Conservation (phyloP, 257 asterid genomes). For the Gardenia jasminoides region DNA sequence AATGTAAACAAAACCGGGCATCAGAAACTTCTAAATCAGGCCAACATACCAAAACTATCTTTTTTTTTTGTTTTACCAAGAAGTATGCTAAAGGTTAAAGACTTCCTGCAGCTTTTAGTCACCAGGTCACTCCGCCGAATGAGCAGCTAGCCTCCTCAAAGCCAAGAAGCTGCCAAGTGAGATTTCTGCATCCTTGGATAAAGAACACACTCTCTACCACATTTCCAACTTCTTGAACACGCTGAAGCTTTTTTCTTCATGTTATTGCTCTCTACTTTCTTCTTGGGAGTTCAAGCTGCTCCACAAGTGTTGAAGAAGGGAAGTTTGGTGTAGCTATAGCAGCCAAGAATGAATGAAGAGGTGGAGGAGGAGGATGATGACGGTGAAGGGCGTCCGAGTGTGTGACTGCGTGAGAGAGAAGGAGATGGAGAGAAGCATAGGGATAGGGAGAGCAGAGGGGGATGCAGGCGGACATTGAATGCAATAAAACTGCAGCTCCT, state of each 20-base stretch:
- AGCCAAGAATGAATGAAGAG: conserved; percentile 24
- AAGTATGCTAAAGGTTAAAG: background rate
- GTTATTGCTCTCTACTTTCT: background rate
- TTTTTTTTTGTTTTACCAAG: background rate
- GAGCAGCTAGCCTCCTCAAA: background rate
- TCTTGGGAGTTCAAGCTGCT: background rate
- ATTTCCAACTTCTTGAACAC: background rate
- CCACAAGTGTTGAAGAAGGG: background rate
- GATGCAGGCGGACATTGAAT: conserved; percentile 31
- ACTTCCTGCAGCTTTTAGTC: background rate
- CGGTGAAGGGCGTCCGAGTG: background rate
- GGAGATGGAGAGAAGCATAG: background rate
- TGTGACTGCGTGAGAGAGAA: conserved; percentile 8
- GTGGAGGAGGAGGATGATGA: conserved; percentile 14
- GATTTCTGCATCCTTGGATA: conserved; percentile 1
- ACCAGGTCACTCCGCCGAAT: conserved; percentile 3
- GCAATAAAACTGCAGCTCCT: conserved; percentile 37
- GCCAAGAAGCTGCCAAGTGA: background rate
- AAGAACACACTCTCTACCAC: background rate
- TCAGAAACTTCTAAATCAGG: conserved; percentile 8
- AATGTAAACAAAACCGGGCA: conserved; percentile 2
- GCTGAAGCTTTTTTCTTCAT: conserved; percentile 6
- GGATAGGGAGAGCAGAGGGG: background rate
- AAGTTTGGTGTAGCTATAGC: conserved; percentile 5
- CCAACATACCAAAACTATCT: conserved; percentile 10